These are phyloP conservation scores for Saccharomyces eubayanus DNA, from an alignment of 805 yeast genomes.

Conservation along the genomic window DNA sequence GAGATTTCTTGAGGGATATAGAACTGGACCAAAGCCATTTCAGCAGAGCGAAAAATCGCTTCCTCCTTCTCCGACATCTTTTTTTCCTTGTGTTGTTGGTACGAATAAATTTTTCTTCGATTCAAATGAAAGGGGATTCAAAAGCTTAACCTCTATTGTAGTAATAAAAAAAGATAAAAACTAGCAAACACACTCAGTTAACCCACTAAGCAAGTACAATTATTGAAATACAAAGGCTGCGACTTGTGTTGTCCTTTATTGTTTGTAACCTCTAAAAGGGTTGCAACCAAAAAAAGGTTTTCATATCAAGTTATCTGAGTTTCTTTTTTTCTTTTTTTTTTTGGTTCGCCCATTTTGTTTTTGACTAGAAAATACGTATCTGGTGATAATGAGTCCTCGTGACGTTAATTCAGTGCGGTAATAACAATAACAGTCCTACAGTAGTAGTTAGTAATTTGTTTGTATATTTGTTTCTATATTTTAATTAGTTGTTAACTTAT, in stretches of 20 bases:
- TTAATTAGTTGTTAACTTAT: not conserved
- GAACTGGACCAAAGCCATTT: conserved; percentile 87
- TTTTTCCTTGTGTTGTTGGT: not conserved
- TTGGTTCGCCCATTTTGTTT: not conserved
- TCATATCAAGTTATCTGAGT: not conserved
- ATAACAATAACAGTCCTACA: not conserved
- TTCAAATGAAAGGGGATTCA: not conserved
- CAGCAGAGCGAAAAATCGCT: conserved; percentile 71
- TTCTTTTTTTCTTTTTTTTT: not conserved
- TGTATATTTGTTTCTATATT: not conserved
- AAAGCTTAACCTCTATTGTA: not conserved
- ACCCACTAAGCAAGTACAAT: not conserved
- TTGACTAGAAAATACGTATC: not conserved
- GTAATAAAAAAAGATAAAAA: not conserved
- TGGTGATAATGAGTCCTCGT: not conserved
- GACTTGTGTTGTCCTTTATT: not conserved
- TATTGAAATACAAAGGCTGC: not conserved
- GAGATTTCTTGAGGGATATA: conserved; percentile 87
- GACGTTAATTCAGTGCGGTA: not conserved
- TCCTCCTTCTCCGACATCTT: conserved; percentile 21
- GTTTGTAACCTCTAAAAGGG: not conserved
- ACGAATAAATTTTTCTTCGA: not conserved
- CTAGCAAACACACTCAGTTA: not conserved
- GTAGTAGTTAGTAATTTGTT: not conserved
- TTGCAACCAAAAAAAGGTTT: not conserved